Conservation (phyloP, 768 basidiomycete species). For the Phlegmacium glaucopus region DNA sequence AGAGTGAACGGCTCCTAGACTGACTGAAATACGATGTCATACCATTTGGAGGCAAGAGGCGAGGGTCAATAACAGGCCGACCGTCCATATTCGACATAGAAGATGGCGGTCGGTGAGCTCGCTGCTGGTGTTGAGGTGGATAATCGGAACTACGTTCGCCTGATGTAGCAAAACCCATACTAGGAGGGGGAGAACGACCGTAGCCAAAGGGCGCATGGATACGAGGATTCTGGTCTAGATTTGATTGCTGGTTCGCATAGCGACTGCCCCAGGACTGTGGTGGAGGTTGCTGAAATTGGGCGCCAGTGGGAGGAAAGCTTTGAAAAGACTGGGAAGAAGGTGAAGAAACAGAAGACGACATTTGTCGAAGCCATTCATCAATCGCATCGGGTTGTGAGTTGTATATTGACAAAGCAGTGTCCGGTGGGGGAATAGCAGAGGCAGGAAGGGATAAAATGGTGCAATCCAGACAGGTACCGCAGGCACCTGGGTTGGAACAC, state of each 20-base stretch:
- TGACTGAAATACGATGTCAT: slow-evolving; percentile 4
- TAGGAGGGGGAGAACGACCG: slow-evolving; percentile 1
- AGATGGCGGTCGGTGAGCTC: slow-evolving; percentile 9
- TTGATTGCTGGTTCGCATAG: slow-evolving; percentile 6
- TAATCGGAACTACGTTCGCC: not conserved
- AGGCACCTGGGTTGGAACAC: slow-evolving; percentile 33
- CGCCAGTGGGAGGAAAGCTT: slow-evolving; percentile 1
- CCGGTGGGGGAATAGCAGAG: slow-evolving; percentile 34
- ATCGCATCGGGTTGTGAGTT: slow-evolving; percentile 44
- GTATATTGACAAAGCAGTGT: slow-evolving; percentile 37
- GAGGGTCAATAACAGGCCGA: slow-evolving; percentile 11
- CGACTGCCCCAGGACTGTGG: slow-evolving; percentile 1
- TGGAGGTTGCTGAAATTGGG: slow-evolving; percentile 13
- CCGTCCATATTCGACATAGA: slow-evolving; percentile 6
- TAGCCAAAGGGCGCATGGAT: slow-evolving; percentile 7
- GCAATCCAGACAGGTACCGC: slow-evolving; percentile 58
- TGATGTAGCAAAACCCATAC: slow-evolving; percentile 4
- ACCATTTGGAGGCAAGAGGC: slow-evolving; percentile 6
- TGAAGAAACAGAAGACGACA: slow-evolving; percentile 25
- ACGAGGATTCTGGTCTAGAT: not conserved
- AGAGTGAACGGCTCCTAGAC: slow-evolving; percentile 26
- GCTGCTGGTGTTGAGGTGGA: not conserved
- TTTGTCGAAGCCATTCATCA: slow-evolving; percentile 63
- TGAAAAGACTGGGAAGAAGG: slow-evolving; percentile 3
- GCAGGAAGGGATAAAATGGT: slow-evolving; percentile 50